These are phyloP conservation scores for Babesia sp. DNA, from an alignment of 169 alveolate species.

Conservation along the genomic window DNA sequence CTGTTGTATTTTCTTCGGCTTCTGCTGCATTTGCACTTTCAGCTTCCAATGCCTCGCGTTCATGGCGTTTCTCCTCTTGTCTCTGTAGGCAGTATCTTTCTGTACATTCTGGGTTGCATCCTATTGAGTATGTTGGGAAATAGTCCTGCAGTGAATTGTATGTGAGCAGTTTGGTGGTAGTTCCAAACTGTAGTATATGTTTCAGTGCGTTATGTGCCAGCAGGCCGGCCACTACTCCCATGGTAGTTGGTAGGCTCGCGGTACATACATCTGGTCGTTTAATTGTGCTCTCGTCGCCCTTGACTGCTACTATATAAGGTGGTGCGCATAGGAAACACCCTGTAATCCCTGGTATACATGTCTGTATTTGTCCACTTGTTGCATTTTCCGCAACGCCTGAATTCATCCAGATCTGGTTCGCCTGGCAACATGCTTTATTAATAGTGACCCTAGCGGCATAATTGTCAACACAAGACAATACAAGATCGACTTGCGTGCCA, in stretches of 20 bases:
- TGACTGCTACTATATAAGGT: conserved; percentile 87
- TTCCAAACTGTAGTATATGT: conserved; percentile 89
- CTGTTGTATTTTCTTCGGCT: conserved; percentile 4
- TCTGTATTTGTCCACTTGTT: conserved; percentile 92
- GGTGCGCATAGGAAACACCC: conserved; percentile 96
- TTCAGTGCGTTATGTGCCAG: conserved; percentile 91
- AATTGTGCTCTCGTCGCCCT: conserved; percentile 88
- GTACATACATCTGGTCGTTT: conserved; percentile 95
- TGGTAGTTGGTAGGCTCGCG: conserved; percentile 94
- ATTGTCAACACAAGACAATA: conserved; percentile 93
- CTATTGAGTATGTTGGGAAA: conserved; percentile 85
- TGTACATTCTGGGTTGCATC: conserved; percentile 89
- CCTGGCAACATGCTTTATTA: conserved; percentile 90
- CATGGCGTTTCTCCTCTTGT: conserved; percentile 37
- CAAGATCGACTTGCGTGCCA: conserved; percentile 83
- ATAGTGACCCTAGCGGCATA: conserved; percentile 95
- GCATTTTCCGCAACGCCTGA: conserved; percentile 96
- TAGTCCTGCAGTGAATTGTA: conserved; percentile 89
- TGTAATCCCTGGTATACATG: conserved; percentile 93
- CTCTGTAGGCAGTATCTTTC: conserved; percentile 72
- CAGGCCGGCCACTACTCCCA: conserved; percentile 95
- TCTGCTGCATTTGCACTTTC: conserved; percentile 4
- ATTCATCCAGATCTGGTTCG: conserved; percentile 92
- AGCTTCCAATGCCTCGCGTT: conserved; percentile 9
- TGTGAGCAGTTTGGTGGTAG: conserved; percentile 84